Percentiles rank a stretch among this genome's conserved stretches.
phyloP scores from a whole-genome alignment of 2,329 filamentous ascomycete genomes.

The Aspergillus japonicus region DNA sequence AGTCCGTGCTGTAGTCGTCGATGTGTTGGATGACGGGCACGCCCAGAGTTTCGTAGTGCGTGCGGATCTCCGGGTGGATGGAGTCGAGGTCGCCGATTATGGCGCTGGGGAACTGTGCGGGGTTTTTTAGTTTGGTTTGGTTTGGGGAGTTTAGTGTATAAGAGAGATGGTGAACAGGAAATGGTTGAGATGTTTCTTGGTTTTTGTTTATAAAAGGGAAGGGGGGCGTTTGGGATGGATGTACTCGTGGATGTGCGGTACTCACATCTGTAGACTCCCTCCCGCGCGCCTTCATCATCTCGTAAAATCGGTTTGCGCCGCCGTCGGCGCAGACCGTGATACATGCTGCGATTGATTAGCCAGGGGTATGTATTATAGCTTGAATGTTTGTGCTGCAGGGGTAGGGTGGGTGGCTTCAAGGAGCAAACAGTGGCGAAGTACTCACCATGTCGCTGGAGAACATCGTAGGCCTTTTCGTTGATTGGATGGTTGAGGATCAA shows the following conservation, averaged over 20 bases:
- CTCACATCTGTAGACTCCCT: constrained; percentile 34
- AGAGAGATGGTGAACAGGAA: no score
- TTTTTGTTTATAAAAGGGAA: no score
- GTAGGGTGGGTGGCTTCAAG: not conserved
- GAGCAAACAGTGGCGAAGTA: not conserved
- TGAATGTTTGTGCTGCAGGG: no score
- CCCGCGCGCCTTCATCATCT: constrained; percentile 44
- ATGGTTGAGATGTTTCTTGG: no score
- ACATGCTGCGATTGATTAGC: constrained; percentile 48
- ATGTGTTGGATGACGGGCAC: constrained; percentile 66
- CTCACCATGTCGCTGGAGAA: constrained; percentile 39
- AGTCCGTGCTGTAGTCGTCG: constrained; percentile 90
- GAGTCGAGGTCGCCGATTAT: constrained; percentile 95
- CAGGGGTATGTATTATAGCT: no score
- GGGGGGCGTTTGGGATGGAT: no score
- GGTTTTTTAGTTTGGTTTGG: constrained; percentile 8
- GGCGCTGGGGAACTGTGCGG: constrained; percentile 56
- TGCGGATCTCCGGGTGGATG: constrained; percentile 59
- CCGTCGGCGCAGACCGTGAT: constrained; percentile 83
- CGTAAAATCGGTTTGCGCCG: constrained; percentile 74
- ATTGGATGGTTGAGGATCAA: constrained; percentile 64
- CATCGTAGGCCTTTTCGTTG: constrained; percentile 41
- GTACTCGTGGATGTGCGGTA: no score
- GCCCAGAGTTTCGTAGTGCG: constrained; percentile 61
- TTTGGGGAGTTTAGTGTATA: no score